Evolutionary conservation across 2,329 filamentous ascomycete species (phyloP).

Genomic region (Claviceps arundinis): DNA sequence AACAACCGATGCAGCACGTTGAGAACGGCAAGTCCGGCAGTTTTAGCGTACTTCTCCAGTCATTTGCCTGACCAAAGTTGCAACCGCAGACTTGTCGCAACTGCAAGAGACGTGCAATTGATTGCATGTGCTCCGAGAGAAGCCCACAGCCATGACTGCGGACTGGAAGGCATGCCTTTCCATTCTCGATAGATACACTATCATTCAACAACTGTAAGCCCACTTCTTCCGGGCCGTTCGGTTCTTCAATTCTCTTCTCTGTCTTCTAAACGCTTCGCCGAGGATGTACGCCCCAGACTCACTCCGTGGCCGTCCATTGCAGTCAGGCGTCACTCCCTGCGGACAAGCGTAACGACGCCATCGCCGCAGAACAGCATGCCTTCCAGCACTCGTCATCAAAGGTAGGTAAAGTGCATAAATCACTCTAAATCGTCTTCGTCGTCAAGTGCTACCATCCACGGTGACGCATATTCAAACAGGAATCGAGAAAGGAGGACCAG

Average conservation of each 20-base stretch:
- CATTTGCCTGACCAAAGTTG: too few relatives aligned
- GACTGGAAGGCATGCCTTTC: constrained; percentile 36
- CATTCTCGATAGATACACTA: constrained; percentile 47
- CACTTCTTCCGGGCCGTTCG: not conserved
- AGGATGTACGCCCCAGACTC: not conserved
- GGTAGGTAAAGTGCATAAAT: constrained; percentile 23
- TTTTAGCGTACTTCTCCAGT: too few relatives aligned
- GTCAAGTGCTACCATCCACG: not conserved
- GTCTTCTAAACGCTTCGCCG: not conserved
- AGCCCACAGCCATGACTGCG: constrained; percentile 3
- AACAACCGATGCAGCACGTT: not conserved
- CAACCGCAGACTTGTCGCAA: too few relatives aligned
- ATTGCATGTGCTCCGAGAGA: not conserved
- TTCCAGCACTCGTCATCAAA: constrained; percentile 43
- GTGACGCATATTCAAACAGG: not conserved
- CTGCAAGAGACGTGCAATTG: too few relatives aligned
- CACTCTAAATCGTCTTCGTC: not conserved
- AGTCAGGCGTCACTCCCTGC: constrained; percentile 19
- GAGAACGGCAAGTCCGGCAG: not conserved
- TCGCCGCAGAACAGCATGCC: constrained; percentile 50
- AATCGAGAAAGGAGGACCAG: not conserved
- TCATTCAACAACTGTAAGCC: constrained; percentile 39
- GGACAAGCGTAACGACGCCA: constrained; percentile 33
- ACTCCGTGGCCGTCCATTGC: not conserved
- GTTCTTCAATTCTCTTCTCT: not conserved